These are phyloP conservation scores for Byssoonygena ceratinophila DNA, from an alignment of 2,329 filamentous ascomycete species.

Conservation along the genomic window DNA sequence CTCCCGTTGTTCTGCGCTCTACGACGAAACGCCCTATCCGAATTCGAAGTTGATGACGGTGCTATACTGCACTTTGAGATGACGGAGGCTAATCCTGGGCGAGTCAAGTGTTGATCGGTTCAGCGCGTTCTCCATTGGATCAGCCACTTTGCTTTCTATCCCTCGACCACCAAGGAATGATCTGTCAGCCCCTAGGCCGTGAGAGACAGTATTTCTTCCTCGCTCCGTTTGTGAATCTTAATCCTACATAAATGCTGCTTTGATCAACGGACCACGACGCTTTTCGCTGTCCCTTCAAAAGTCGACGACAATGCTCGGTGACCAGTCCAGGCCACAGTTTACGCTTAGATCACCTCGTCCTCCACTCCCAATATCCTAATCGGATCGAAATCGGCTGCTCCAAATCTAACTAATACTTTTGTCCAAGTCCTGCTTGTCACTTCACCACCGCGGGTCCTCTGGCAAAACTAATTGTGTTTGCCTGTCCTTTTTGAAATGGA, in stretches of 20 bases:
- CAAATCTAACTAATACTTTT: no score
- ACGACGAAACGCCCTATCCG: not conserved
- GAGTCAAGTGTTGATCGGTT: not conserved
- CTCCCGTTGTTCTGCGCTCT: not conserved
- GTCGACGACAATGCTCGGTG: not conserved
- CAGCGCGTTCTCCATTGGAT: conserved; percentile 1
- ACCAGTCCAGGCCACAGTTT: not conserved
- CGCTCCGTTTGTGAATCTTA: not conserved
- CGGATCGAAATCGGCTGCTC: not conserved
- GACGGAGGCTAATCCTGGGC: not conserved
- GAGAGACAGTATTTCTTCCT: not conserved
- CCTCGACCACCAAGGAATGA: not conserved
- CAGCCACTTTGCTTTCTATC: conserved; percentile 5
- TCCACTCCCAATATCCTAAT: not conserved
- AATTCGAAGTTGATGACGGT: not conserved
- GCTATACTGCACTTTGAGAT: not conserved
- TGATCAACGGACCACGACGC: not conserved
- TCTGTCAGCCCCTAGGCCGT: not conserved
- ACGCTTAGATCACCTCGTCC: not conserved
- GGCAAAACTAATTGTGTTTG: not conserved
- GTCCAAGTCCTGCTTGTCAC: not conserved
- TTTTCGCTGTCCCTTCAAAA: not conserved
- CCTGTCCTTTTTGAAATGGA: conserved; percentile 1
- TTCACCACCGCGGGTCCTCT: no score
- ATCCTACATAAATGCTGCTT: not conserved